A percentile compares a stretch with the other conserved stretches of the same genome.
Evolutionary conservation across 2,329 filamentous ascomycete species (phyloP).

Genomic region (Colletotrichum destructivum): DNA sequence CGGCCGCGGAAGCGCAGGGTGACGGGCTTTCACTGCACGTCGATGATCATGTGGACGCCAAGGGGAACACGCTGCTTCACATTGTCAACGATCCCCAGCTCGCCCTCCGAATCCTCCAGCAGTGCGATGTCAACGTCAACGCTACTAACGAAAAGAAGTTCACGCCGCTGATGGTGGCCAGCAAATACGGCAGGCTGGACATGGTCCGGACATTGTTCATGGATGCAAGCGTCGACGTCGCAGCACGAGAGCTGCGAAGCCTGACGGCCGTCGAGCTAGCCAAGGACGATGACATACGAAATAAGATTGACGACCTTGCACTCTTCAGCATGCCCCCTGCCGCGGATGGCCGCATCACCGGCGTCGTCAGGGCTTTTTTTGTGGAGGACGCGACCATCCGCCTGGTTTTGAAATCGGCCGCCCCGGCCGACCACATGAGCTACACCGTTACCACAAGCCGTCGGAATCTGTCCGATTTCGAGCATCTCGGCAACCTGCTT

Average conservation of each 20-base stretch:
- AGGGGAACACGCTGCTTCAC: slow-evolving; percentile 96
- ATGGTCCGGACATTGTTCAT: slow-evolving; percentile 91
- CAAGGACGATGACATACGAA: slow-evolving; percentile 97
- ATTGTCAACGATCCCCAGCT: slow-evolving; percentile 90
- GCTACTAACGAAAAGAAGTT: slow-evolving; percentile 95
- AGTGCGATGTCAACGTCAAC: slow-evolving; percentile 96
- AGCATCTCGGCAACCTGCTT: slow-evolving; percentile 88
- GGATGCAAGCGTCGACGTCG: slow-evolving; percentile 88
- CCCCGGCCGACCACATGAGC: slow-evolving; percentile 83
- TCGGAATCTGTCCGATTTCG: slow-evolving; percentile 89
- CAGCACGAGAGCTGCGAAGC: slow-evolving; percentile 86
- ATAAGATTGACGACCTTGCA: slow-evolving; percentile 94
- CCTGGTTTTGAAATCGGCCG: slow-evolving; percentile 93
- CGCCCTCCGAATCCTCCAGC: slow-evolving; percentile 80
- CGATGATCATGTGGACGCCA: slow-evolving; percentile 92
- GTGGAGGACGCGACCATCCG: slow-evolving; percentile 96
- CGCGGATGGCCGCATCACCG: slow-evolving; percentile 86
- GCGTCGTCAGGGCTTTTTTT: slow-evolving; percentile 95
- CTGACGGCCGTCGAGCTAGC: slow-evolving; percentile 96
- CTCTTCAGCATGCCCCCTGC: slow-evolving; percentile 82
- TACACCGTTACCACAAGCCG: slow-evolving; percentile 97
- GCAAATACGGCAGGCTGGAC: slow-evolving; percentile 96
- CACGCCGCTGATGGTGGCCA: slow-evolving; percentile 96
- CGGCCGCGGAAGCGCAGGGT: slow-evolving; percentile 81
- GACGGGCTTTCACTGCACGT: slow-evolving; percentile 88